Percentiles rank a stretch among this genome's conserved stretches.
Evolutionary conservation across 345 rosid genomes (phyloP).

Genomic region (Reutealis trisperma): DNA sequence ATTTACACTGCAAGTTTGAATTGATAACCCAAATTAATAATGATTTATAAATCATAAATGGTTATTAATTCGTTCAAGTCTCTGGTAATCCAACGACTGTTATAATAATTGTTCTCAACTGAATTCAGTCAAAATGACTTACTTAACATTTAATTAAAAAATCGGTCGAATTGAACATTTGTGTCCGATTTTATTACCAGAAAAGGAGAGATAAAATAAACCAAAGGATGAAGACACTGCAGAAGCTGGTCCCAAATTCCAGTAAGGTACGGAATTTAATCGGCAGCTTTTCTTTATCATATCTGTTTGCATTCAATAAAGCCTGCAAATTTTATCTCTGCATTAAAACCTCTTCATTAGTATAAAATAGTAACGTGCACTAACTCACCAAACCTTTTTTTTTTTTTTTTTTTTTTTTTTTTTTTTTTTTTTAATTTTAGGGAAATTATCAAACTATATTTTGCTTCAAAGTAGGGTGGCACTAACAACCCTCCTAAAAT

Average conservation of each 20-base stretch:
- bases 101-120: neutral
- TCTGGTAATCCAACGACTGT: too few relatives aligned
- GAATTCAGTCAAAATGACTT: too few relatives aligned
- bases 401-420: too few relatives aligned
- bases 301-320: neutral
- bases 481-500: too few relatives aligned
- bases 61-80: neutral
- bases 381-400: too few relatives aligned
- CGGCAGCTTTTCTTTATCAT: neutral
- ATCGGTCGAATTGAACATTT: neutral
- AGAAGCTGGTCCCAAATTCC: conserved; percentile 94
- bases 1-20: too few relatives aligned
- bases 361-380: neutral
- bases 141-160: too few relatives aligned
- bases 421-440: too few relatives aligned
- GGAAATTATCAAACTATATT: too few relatives aligned
- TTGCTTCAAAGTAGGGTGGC: too few relatives aligned
- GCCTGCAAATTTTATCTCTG: conserved; percentile 1
- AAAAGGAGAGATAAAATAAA: conserved; percentile 98
- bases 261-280: conserved; percentile 62
- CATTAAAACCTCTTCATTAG: neutral
- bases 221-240: conserved; percentile 94
- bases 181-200: conserved; percentile 38
- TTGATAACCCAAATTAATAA: too few relatives aligned
- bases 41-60: neutral